Evolutionary conservation across 2,329 filamentous ascomycete species (phyloP), one percentile per base, ranked within the genome.

Genomic region (Lomentospora prolificans): DNA sequence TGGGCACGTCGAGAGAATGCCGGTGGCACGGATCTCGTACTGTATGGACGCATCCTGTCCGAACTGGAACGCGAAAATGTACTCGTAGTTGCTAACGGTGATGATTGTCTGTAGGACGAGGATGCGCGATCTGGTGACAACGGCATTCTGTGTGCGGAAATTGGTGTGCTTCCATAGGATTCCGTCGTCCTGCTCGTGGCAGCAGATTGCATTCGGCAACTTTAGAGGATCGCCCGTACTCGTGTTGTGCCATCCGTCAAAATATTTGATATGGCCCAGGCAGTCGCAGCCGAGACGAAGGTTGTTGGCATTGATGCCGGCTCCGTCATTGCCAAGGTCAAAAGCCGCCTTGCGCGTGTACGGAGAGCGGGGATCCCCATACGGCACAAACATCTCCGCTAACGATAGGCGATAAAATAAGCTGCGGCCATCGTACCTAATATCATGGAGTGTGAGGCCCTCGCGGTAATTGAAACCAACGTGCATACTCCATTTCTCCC

Each of bases 321-420:
- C 78, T 9, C 84, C 84, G 25, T 79, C 82, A 57, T 87, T 82
- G 1, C 85, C 85, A 58, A 87, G 79, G 61, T 89, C 85, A 59
- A 89, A 88, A 0, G 85, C 85, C 14, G 81, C 79, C 64, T 88
- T 88, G 22, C 83, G 75, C 17, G 82, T 81, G 63, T 81, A 87
- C 0, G 84, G 84, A 1, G 74, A 68, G 5, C 84, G 75, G 2
- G 80, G 81, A 60, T 87, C 84, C 0, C 75, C 82, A 58, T 88
- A 89, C 0, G 83, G 82, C 0, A 87, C 82, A 14, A 81, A 79
- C 86, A 89, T 89, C 63, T 89, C 86, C 55, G 79, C 80, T 33
- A 89, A 72, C 31, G 78, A 80, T 19, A 89, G 66, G 2, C 86
- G 76, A 69, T 89, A 85, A 67, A 89, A 79, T n/a, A 89, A 70